Evolutionary conservation across 2,329 filamentous ascomycete genomes (phyloP), one percentile per base, ranked within the genome.

Genomic region (Calonectria naviculata): DNA sequence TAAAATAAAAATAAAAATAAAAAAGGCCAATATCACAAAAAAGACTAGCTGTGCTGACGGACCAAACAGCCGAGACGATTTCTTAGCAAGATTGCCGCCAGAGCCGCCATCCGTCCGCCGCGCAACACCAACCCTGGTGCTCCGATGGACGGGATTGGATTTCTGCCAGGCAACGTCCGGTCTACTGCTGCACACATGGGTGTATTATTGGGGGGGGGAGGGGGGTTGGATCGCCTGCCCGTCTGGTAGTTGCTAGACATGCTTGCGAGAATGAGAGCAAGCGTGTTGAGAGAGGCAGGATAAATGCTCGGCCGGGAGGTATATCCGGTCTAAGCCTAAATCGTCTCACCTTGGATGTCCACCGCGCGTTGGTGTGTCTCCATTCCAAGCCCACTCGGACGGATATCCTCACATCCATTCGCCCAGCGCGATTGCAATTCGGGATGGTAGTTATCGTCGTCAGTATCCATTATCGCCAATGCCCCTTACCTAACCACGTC

Each of bases 281-380:
- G 41, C n/a, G 38, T 29, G 58, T 46, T 28, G 38, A 44, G 38
- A 44, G 24, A 38, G 34, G 31, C 29, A 49, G 38, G 49, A 66
- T 46, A 54, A 52, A 49, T 66, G 58, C 65, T 69, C 65, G 70
- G 68, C 72, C 72, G 72, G 76, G 70, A 64, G 71, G 61, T 15
- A 41, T 68, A 77, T 61, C 70, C 70, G 73, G 68, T 67, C 68
- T 75, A 78, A 78, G 71, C 74, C 76, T 69, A 72, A 77, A 72
- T 75, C 41, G 76, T 74, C 76, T 78, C 75, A 78, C 76, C 76
- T 76, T 78, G 71, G 62, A 61, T 15, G 49, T 44, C 66, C 70
- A 67, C 71, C 65, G 70, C 65, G 70, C 47, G 64, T 42, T 66
- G 52, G 52, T 36, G 52, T 12, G 31, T 58, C 31, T 38, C 31